Percentiles rank a stretch among this genome's conserved stretches.
Evolutionary conservation across 768 basidiomycete species (phyloP).

Genomic region (Pulveroboletus sp.): DNA sequence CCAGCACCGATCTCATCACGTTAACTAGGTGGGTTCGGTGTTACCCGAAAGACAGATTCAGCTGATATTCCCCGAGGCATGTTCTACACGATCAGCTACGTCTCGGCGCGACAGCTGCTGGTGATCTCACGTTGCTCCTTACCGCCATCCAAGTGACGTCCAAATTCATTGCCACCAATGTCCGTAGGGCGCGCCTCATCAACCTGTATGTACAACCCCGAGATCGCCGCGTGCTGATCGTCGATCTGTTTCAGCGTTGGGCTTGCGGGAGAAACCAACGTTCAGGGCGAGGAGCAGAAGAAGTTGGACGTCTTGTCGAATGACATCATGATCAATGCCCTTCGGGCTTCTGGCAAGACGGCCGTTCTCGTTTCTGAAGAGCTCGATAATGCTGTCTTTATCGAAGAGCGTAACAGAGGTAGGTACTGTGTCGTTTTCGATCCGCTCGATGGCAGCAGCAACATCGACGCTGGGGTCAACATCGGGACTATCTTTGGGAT

Average conservation of each 20-base stretch:
- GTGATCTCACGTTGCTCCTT: constrained; percentile 90
- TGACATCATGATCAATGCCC: constrained; percentile 98
- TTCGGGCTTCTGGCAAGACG: constrained; percentile 94
- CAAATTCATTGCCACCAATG: constrained; percentile 98
- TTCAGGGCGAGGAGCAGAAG: constrained; percentile 99
- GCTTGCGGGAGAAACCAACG: constrained; percentile 92
- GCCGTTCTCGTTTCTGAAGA: constrained; percentile 97
- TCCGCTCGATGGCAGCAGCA: constrained; percentile 92
- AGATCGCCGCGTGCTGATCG: not conserved
- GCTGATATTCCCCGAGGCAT: constrained; percentile 49
- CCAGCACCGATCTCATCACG: constrained; percentile 86
- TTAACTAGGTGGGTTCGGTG: constrained; percentile 68
- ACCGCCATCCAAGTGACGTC: constrained; percentile 95
- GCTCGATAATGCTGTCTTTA: constrained; percentile 86
- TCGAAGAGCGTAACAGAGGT: constrained; percentile 75
- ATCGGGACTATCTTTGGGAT: constrained; percentile 98
- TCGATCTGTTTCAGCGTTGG: constrained; percentile 65
- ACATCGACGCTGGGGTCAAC: constrained; percentile 98
- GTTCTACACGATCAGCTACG: constrained; percentile 83
- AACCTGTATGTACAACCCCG: constrained; percentile 67
- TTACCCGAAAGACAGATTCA: not conserved
- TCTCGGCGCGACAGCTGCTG: constrained; percentile 78
- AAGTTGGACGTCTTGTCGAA: constrained; percentile 97
- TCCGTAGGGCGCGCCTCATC: constrained; percentile 93
- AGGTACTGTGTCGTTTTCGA: constrained; percentile 98